Conservation (phyloP, 768 basidiomycete genomes). For the Holtermanniella nyarrowii region DNA sequence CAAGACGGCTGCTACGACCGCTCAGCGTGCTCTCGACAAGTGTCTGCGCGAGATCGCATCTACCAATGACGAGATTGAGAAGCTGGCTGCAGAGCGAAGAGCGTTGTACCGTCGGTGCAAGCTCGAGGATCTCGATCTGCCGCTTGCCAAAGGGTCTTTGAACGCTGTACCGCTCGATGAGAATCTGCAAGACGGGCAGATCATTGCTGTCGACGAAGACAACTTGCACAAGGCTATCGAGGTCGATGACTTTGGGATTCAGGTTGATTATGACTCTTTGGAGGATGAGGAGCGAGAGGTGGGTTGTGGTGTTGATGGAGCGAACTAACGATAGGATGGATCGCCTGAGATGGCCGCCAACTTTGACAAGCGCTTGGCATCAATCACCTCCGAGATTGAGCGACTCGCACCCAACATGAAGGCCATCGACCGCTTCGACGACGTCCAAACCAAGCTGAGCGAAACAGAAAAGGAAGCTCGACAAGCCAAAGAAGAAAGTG, state of each 20-base stretch:
- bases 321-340: not conserved
- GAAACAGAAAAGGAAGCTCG: conserved; percentile 90
- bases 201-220: conserved; percentile 86
- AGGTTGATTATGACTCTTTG: conserved; percentile 84
- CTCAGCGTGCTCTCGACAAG: conserved; percentile 69
- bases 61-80: conserved; percentile 84
- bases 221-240: conserved; percentile 61
- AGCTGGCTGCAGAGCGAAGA: conserved; percentile 71
- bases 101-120: conserved; percentile 82
- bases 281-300: conserved; percentile 92
- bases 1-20: conserved; percentile 59
- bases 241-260: conserved; percentile 75
- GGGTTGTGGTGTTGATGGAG: conserved; percentile 9
- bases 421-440: conserved; percentile 60
- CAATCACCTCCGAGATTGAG: conserved; percentile 70
- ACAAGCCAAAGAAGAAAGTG: conserved; percentile 79
- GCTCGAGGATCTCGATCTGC: conserved; percentile 80
- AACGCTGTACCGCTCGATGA: conserved; percentile 91
- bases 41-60: conserved; percentile 79
- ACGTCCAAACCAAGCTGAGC: conserved; percentile 58
- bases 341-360: conserved; percentile 49
- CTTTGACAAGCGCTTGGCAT: conserved; percentile 62
- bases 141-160: conserved; percentile 62
- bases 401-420: conserved; percentile 95
- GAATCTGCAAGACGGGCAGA: conserved; percentile 72